These are phyloP conservation scores for Blastobotrys serpentis DNA, from an alignment of 1,139 yeast species.

Conservation along the genomic window DNA sequence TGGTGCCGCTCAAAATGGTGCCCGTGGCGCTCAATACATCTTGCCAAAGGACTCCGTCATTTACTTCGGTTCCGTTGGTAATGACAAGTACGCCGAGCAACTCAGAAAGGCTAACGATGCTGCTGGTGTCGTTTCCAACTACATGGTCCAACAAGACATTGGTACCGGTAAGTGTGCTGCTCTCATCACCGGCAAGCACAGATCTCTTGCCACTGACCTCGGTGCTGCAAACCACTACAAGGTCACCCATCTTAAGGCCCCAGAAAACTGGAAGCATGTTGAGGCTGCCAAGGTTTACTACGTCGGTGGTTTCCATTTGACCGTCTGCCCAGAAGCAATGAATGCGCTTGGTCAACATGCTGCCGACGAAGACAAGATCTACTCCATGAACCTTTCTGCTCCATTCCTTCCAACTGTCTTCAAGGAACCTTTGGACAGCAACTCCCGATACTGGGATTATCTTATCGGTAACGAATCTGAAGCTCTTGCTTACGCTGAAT, in stretches of 20 bases:
- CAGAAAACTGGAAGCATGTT: constrained; percentile 87
- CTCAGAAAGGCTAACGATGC: constrained; percentile 76
- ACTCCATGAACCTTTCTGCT: constrained; percentile 86
- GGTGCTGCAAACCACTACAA: constrained; percentile 98
- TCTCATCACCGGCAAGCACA: constrained; percentile 77
- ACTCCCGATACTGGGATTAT: constrained; percentile 84
- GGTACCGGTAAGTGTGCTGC: constrained; percentile 99
- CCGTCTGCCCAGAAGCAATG: constrained; percentile 96
- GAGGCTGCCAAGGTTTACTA: constrained; percentile 79
- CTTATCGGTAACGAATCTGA: constrained; percentile 96
- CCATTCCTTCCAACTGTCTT: constrained; percentile 96
- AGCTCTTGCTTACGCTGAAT: constrained; percentile 90
- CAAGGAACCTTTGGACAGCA: constrained; percentile 82
- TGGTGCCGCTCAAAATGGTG: constrained; percentile 99
- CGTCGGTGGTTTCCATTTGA: constrained; percentile 97
- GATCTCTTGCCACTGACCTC: constrained; percentile 92
- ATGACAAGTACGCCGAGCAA: constrained; percentile 82
- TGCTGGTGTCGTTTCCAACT: constrained; percentile 85
- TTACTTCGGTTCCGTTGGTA: constrained; percentile 95
- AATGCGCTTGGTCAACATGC: constrained; percentile 87
- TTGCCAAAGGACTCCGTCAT: constrained; percentile 80
- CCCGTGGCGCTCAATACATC: constrained; percentile 95
- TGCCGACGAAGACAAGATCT: constrained; percentile 78
- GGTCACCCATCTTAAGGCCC: constrained; percentile 78
- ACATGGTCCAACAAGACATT: constrained; percentile 68